Percentiles rank a stretch among this genome's conserved stretches.
These are phyloP conservation scores for Paecilomyces fulvus DNA, from an alignment of 2,329 filamentous ascomycete genomes.

Conservation along the genomic window DNA sequence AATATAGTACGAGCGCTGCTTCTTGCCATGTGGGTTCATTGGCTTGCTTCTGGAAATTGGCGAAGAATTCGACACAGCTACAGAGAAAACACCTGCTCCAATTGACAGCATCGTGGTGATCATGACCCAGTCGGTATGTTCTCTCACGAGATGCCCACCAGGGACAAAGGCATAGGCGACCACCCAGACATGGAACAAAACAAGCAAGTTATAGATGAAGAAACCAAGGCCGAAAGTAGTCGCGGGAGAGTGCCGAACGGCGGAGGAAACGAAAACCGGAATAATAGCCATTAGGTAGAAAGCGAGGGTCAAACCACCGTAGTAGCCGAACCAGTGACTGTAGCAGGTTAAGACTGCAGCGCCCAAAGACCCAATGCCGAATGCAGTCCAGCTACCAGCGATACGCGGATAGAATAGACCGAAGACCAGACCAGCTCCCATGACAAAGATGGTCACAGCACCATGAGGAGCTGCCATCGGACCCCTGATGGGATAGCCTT, in stretches of 20 bases:
- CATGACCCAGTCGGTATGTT: slow-evolving; percentile 96
- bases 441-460: slow-evolving; percentile 73
- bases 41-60: slow-evolving; percentile 32
- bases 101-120: slow-evolving; percentile 73
- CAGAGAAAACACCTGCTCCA: slow-evolving; percentile 73
- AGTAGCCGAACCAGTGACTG: slow-evolving; percentile 81
- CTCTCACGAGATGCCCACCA: slow-evolving; percentile 81
- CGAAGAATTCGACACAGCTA: slow-evolving; percentile 45
- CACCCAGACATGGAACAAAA: slow-evolving; percentile 98
- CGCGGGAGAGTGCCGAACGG: slow-evolving; percentile 67
- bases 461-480: slow-evolving; percentile 86
- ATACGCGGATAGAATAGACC: slow-evolving; percentile 67
- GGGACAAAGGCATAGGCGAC: slow-evolving; percentile 98
- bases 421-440: slow-evolving; percentile 70
- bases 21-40: slow-evolving; percentile 32
- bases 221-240: slow-evolving; percentile 82
- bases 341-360: slow-evolving; percentile 69
- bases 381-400: slow-evolving; percentile 70
- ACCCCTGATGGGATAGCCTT: slow-evolving; percentile 83
- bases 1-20: slow-evolving; percentile 58
- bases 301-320: slow-evolving; percentile 67
- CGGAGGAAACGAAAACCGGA: slow-evolving; percentile 65
- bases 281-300: slow-evolving; percentile 75
- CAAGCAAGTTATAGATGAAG: slow-evolving; percentile 82
- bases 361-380: slow-evolving; percentile 67